Evolutionary conservation across 2,329 filamentous ascomycete species (phyloP).

Genomic region (Fusarium phyllophilum): DNA sequence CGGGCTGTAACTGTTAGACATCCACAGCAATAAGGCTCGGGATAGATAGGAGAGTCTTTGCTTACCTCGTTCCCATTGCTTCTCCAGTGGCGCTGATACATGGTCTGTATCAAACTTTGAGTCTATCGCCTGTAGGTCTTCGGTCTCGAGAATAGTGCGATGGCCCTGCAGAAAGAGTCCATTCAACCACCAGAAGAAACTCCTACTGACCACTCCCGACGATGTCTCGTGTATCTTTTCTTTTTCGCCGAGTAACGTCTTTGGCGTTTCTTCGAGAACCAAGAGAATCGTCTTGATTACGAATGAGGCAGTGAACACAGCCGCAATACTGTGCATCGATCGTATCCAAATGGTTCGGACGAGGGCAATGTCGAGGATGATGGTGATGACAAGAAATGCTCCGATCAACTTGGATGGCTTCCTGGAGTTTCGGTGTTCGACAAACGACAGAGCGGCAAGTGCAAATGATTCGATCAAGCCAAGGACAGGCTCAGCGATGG

Average conservation of each 20-base stretch:
- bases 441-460: constrained; percentile 46
- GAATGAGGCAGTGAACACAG: constrained; percentile 43
- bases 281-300: constrained; percentile 45
- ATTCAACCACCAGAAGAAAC: constrained; percentile 52
- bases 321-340: constrained; percentile 37
- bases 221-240: constrained; percentile 46
- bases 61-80: constrained; percentile 39
- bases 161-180: constrained; percentile 44
- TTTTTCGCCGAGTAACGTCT: constrained; percentile 35
- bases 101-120: constrained; percentile 42
- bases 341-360: constrained; percentile 50
- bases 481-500: constrained; percentile 45
- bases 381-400: constrained; percentile 46
- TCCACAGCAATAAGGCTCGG: fast-evolving
- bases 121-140: constrained; percentile 44
- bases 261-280: constrained; percentile 47
- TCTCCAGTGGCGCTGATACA: constrained; percentile 34
- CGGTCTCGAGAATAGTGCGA: constrained; percentile 35
- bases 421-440: constrained; percentile 48
- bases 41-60: fast-evolving
- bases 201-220: constrained; percentile 48
- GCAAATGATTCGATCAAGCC: constrained; percentile 42
- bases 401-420: constrained; percentile 49
- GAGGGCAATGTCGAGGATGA: constrained; percentile 49
- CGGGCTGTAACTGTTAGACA: constrained; percentile 1